phyloP scores from a whole-genome alignment of 352 stramenopile genomes.

The Globisporangium mamillatum region DNA sequence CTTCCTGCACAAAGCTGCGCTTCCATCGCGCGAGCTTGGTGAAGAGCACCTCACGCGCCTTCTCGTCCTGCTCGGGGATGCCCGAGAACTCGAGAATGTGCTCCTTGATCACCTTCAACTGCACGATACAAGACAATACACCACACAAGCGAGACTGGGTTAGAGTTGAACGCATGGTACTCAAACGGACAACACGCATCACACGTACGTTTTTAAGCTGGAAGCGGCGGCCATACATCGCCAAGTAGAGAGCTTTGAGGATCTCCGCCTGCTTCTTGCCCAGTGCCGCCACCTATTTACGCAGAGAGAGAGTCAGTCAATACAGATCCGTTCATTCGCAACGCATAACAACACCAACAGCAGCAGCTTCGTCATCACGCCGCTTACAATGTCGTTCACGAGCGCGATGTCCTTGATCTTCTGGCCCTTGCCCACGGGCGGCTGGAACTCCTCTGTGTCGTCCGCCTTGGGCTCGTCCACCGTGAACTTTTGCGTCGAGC shows the following conservation, averaged over 20 bases:
- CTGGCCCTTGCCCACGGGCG: slow-evolving; percentile 44
- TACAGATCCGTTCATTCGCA: not conserved
- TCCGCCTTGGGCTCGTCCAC: slow-evolving; percentile 44
- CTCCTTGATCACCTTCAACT: slow-evolving; percentile 81
- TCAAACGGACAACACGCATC: not conserved
- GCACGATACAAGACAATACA: not conserved
- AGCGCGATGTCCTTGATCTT: slow-evolving; percentile 68
- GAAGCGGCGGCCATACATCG: slow-evolving; percentile 78
- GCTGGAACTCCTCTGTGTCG: slow-evolving; percentile 60
- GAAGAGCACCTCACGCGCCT: slow-evolving; percentile 56
- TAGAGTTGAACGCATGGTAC: not conserved
- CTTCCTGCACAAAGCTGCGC: slow-evolving; percentile 60
- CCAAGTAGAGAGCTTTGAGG: slow-evolving; percentile 75
- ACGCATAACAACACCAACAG: not conserved
- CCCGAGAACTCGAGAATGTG: slow-evolving; percentile 81
- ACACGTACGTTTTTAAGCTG: slow-evolving; percentile 72
- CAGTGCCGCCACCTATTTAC: slow-evolving; percentile 49
- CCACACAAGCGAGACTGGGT: not conserved
- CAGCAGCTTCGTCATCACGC: not conserved
- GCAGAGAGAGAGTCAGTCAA: not conserved
- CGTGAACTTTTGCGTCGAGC: slow-evolving; percentile 67
- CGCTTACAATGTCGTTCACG: slow-evolving; percentile 44
- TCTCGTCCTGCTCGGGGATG: slow-evolving; percentile 55
- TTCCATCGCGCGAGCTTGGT: slow-evolving; percentile 71
- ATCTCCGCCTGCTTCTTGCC: slow-evolving; percentile 71